Base-by-base conservation (phyloP, 495 filamentous ascomycete genomes). In the Lasiosphaeria hispida region DNA sequence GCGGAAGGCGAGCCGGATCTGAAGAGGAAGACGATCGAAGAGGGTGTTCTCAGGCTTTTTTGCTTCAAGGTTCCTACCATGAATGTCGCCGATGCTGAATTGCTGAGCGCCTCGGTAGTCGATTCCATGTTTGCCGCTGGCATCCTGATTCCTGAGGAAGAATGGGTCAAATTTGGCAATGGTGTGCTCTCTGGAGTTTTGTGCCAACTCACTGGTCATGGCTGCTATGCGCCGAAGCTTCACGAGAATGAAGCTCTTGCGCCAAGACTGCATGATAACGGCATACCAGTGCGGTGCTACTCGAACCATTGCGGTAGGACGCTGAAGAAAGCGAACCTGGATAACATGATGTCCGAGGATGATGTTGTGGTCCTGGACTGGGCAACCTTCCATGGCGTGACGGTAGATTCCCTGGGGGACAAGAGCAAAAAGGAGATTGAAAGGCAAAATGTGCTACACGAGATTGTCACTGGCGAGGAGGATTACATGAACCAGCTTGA, bases 11-110 rank as follows among this genome's bases (percentile, higher is more conserved):
- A 86, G 53, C 77, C 77, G 13, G 91, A 99, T 73, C 80, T 99
- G 18, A 90, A 88, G 64, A 82, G 89, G 65, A 86, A 88, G 55
- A 85, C 87, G 5, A 82, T 97, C 44, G 85, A 88, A 35, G 92
- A 97, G 52, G 92, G 89, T 2, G 83, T 97, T 41, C 86, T 96
- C 18, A 90, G 86, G 8, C 76, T 99, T 17, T 97, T 99, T 69
- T 96, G 92, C 13, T 85, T 92, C 73, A 96, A 96, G 71, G 92
- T 99, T 2, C 92, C 95, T 1, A 99, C 93, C 0, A 97, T 99
- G 94, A 97, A 99, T 64, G 92, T 91, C 44, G 92, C 94, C 2
- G 94, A 97, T 78, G 95, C 95, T 1, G 94, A 99, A 68, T 86
- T 87, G 7, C 77, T 99, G 17, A 88, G 89, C 45, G 81, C 85